Percentiles rank a stretch among this genome's conserved stretches.
These are phyloP conservation scores for Rubia tinctorum DNA, from an alignment of 305 asterid genomes.

Conservation along the genomic window DNA sequence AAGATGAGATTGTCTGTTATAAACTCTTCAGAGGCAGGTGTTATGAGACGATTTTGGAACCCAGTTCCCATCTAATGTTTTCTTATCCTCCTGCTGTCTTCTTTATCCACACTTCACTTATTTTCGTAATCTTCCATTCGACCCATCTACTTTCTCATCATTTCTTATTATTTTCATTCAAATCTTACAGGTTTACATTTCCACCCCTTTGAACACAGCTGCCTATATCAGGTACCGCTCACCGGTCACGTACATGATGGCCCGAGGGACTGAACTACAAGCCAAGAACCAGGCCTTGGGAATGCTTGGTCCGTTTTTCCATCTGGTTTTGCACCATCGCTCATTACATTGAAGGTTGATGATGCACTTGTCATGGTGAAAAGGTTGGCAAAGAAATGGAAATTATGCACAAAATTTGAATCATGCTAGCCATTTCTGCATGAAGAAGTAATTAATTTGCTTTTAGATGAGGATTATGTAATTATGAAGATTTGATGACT, in stretches of 20 bases:
- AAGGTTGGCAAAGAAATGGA: neutral
- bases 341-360: conserved; percentile 30
- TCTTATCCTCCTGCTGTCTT: too few relatives aligned
- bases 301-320: conserved; percentile 39
- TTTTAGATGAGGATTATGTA: neutral
- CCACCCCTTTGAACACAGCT: conserved; percentile 42
- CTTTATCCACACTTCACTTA: too few relatives aligned
- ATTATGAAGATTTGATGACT: neutral
- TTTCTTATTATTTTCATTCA: too few relatives aligned
- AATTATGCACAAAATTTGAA: neutral
- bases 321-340: conserved; percentile 47
- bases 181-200: too few relatives aligned
- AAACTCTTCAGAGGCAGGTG: too few relatives aligned
- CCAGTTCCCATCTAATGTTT: too few relatives aligned
- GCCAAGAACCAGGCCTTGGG: conserved; percentile 44
- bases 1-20: too few relatives aligned
- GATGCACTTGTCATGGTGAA: conserved; percentile 5
- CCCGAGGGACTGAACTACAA: conserved; percentile 22
- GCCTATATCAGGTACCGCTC: conserved; percentile 31
- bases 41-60: too few relatives aligned
- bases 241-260: conserved; percentile 16
- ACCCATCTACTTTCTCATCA: too few relatives aligned
- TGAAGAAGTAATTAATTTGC: neutral
- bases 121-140: too few relatives aligned
- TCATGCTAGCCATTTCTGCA: neutral